phyloP scores from a whole-genome alignment of 805 yeast genomes.

The Nakazawaea ishiwadae region DNA sequence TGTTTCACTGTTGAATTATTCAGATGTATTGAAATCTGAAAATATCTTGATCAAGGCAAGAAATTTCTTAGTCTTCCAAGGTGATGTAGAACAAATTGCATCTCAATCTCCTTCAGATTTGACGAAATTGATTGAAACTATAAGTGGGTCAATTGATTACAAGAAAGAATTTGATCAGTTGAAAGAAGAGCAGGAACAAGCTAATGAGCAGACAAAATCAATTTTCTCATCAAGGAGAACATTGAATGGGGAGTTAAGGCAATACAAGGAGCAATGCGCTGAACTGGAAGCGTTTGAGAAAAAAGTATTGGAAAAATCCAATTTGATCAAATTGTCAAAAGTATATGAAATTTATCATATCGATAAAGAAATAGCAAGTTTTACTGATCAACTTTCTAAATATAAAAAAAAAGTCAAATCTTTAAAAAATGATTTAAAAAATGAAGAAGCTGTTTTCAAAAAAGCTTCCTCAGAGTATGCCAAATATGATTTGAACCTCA shows the following conservation, averaged over 20 bases:
- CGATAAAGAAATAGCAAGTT: conserved; percentile 34
- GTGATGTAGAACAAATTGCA: conserved; percentile 93
- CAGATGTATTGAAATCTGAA: conserved; percentile 62
- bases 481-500: conserved; percentile 37
- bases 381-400: conserved; percentile 27
- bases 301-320: conserved; percentile 44
- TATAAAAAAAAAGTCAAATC: conserved; percentile 34
- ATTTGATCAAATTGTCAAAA: conserved; percentile 43
- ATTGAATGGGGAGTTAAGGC: conserved; percentile 68
- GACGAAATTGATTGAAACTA: conserved; percentile 68
- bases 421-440: conserved; percentile 25
- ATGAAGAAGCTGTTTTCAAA: conserved; percentile 25
- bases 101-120: conserved; percentile 77
- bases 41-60: conserved; percentile 84
- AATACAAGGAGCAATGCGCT: conserved; percentile 67
- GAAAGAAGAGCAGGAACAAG: conserved; percentile 58
- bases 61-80: conserved; percentile 92
- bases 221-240: conserved; percentile 67
- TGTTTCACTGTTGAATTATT: conserved; percentile 63
- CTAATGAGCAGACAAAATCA: conserved; percentile 58
- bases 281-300: conserved; percentile 67
- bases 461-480: conserved; percentile 36
- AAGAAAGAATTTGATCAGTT: conserved; percentile 62
- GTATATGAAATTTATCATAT: conserved; percentile 65
- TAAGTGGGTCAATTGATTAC: conserved; percentile 75